Conservation (phyloP, 371 early-diverging fungal genomes). For the Mortierella sp. region DNA sequence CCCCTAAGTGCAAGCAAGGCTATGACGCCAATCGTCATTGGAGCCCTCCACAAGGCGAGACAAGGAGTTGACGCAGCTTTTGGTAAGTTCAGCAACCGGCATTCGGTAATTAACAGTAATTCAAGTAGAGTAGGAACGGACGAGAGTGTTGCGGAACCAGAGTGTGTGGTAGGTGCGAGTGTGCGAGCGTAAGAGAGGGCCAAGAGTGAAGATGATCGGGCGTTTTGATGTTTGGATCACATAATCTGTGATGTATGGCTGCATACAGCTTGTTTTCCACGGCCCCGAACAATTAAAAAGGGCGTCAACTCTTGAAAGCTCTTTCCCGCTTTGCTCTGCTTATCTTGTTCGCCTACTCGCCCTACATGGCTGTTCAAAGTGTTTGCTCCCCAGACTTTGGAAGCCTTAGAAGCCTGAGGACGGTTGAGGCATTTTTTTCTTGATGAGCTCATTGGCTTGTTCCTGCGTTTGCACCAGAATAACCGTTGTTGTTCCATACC, state of each 20-base stretch:
- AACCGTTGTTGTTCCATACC: constrained; percentile 4
- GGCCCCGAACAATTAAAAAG: too few species aligned
- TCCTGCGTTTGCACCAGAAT: background rate
- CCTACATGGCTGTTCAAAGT: background rate
- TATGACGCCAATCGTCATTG: constrained; percentile 48
- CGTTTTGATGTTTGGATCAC: constrained; percentile 9
- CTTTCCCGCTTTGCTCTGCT: background rate
- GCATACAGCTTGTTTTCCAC: constrained; percentile 1
- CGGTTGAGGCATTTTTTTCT: constrained; percentile 23
- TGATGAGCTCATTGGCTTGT: constrained; percentile 28
- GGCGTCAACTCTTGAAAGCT: background rate
- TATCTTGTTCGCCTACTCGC: background rate
- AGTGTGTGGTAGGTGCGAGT: too few species aligned
- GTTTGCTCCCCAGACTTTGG: background rate
- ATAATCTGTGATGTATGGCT: constrained; percentile 11
- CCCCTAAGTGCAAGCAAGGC: constrained; percentile 47
- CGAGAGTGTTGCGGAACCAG: background rate
- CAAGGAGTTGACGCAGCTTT: constrained; percentile 51
- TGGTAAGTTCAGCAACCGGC: constrained; percentile 25
- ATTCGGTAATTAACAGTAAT: background rate
- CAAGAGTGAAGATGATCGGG: too few species aligned
- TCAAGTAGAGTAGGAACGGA: background rate
- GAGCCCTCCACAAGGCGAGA: constrained; percentile 40
- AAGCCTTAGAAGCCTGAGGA: background rate
- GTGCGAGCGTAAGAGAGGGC: too few species aligned